Evolutionary conservation across 1,139 yeast genomes (phyloP), one percentile per base, ranked within the genome.

Genomic region (Geotrichum phurueaensis): DNA sequence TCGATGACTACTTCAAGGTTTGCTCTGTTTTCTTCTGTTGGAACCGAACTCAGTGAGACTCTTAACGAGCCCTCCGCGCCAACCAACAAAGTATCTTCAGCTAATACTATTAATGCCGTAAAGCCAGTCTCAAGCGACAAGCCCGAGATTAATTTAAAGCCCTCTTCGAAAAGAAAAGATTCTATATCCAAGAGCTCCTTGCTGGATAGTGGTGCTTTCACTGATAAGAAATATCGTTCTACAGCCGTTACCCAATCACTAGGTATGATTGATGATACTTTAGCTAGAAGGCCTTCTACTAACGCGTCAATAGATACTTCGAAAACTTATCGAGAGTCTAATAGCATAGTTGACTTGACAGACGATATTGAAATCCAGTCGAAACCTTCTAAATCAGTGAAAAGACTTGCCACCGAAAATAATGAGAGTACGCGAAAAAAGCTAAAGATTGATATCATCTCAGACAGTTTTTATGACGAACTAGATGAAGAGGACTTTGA

Each of bases 261-360:
- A 15, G 25, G 36, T 22, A 45, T 31, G 27, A 36, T 20, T 13
- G 29, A 10, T 15, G 12, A 4, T 15, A 9, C 25, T 27, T 33
- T n/a, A 12, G 47, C 47, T 15, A 23, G 12, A 48, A 48, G 15
- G 7, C 4, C 31, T 39, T 29, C 25, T 9, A 33, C 49, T 20
- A 18, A 27, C 48, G 29, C 13, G 20, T 9, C 9, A 10, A 25
- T 27, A 51, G 33, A 25, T 27, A 7, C 4, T 2, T 25, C 18
- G 3, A 27, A 25, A 5, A 18, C 20, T 27, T 27, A 20, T 25
- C 18, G 36, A 23, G n/a, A 10, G 23, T 13, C 15, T 1, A 18
- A 54, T 10, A 56, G 53, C 20, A 43, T 58, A 12, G 57, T 58
- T 48, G 60, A 58, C 53, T 48, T 58, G 45, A 58, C 57, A 6